Conservation (phyloP, 2,329 filamentous ascomycete species). For the Tolypocladium ophioglossoides region DNA sequence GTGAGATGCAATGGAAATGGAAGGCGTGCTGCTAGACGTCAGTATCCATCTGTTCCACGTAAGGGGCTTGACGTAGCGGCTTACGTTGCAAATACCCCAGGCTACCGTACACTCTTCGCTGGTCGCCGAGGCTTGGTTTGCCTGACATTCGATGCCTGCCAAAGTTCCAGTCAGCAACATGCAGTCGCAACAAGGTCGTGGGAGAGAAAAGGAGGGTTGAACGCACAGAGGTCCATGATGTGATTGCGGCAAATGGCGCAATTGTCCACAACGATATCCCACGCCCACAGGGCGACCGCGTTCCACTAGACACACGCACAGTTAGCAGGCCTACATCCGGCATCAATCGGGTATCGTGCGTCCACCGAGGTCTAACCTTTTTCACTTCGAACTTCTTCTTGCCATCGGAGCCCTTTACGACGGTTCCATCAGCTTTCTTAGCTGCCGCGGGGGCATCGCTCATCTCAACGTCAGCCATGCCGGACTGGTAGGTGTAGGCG, state of each 20-base stretch:
- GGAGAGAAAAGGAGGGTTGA: neutral
- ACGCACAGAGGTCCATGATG: slow-evolving; percentile 95
- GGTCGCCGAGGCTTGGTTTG: slow-evolving; percentile 93
- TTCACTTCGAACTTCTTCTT: slow-evolving; percentile 99
- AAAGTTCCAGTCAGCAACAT: slow-evolving; percentile 6
- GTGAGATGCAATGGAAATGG: slow-evolving; percentile 98
- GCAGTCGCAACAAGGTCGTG: neutral
- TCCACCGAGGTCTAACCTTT: slow-evolving; percentile 55
- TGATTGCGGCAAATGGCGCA: slow-evolving; percentile 99
- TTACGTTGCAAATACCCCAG: slow-evolving; percentile 97
- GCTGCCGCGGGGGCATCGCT: slow-evolving; percentile 62
- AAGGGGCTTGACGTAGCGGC: neutral
- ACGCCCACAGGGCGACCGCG: slow-evolving; percentile 94
- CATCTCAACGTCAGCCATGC: slow-evolving; percentile 96
- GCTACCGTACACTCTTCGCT: slow-evolving; percentile 98
- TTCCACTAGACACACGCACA: slow-evolving; percentile 62
- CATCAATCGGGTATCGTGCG: neutral
- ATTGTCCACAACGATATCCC: slow-evolving; percentile 99
- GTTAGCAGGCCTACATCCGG: slow-evolving; percentile 1
- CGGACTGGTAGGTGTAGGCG: neutral
- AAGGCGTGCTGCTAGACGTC: slow-evolving; percentile 70
- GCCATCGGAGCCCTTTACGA: slow-evolving; percentile 45
- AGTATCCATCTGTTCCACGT: slow-evolving; percentile 13
- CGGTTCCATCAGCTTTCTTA: slow-evolving; percentile 42
- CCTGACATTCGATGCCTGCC: slow-evolving; percentile 91